Percentiles rank a stretch among this genome's conserved stretches.
Conservation (phyloP, 2,329 filamentous ascomycete species). For the Aspergillaceae sp. region DNA sequence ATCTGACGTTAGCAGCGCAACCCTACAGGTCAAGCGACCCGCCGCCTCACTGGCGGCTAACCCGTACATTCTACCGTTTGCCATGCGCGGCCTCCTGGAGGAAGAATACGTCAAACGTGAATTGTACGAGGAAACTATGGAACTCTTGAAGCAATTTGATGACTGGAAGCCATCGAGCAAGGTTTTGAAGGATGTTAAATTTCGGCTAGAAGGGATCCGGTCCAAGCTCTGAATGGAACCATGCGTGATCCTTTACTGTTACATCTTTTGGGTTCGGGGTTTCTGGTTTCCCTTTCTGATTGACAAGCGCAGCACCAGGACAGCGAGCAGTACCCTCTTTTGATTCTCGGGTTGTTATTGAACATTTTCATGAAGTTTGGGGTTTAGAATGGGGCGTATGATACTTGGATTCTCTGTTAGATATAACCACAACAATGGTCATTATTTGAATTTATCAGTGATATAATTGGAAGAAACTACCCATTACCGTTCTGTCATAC, state of each 20-base stretch:
- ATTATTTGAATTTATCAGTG: not conserved
- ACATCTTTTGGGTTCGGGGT: too few species aligned
- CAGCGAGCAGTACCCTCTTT: not conserved
- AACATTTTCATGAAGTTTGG: not conserved
- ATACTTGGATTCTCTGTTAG: too few species aligned
- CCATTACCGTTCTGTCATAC: too few species aligned
- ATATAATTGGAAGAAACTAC: too few species aligned
- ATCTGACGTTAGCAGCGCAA: constrained; percentile 42
- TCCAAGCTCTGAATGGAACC: constrained; percentile 56
- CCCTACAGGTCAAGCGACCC: constrained; percentile 46
- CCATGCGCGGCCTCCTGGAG: constrained; percentile 85
- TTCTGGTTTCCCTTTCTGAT: not conserved
- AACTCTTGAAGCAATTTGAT: constrained; percentile 80
- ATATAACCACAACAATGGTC: not conserved
- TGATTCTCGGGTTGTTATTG: not conserved
- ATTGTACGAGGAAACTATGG: constrained; percentile 64
- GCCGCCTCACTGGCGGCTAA: constrained; percentile 47
- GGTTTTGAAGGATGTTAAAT: constrained; percentile 90
- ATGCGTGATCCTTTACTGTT: not conserved
- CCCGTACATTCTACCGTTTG: constrained; percentile 88
- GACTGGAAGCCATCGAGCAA: constrained; percentile 88
- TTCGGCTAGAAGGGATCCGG: constrained; percentile 79
- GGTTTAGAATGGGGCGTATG: not conserved
- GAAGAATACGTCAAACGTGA: constrained; percentile 84
- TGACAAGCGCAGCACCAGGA: not conserved